A percentile compares a stretch with the other conserved stretches of the same genome.
Conservation (phyloP, 2,329 filamentous ascomycete species). For the Gyromitra esculenta region DNA sequence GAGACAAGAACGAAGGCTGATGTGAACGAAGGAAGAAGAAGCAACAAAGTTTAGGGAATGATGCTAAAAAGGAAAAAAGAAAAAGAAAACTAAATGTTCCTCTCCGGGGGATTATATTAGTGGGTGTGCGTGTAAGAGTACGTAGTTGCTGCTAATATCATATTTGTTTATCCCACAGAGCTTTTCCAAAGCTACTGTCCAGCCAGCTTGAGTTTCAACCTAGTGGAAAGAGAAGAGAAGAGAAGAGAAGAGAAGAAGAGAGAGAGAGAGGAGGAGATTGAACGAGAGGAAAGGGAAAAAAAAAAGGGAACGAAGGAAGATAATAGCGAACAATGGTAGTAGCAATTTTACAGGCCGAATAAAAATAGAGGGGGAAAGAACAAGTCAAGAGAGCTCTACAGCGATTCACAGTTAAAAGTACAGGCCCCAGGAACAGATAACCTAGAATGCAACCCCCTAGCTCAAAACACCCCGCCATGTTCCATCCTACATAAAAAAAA, state of each 20-base stretch:
- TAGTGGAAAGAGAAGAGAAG: constrained; percentile 10
- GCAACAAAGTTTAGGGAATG: neutral
- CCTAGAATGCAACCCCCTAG: neutral
- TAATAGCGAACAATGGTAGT: neutral
- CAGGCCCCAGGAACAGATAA: neutral
- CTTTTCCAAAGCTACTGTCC: constrained; percentile 12
- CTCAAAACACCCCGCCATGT: constrained; percentile 35
- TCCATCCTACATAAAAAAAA: constrained; percentile 17
- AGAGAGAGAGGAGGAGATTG: neutral
- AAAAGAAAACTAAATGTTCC: constrained; percentile 10
- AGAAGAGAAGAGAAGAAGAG: constrained; percentile 6
- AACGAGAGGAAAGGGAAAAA: neutral
- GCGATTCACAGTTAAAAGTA: constrained; percentile 20
- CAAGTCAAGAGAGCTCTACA: constrained; percentile 17
- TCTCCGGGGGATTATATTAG: constrained; percentile 29
- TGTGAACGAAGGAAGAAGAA: neutral
- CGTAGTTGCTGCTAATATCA: constrained; percentile 22
- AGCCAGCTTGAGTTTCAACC: constrained; percentile 17
- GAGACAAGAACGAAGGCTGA: constrained; percentile 1
- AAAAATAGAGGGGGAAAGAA: neutral
- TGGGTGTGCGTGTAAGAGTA: constrained; percentile 8
- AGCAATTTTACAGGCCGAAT: neutral
- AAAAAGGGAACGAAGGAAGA: constrained; percentile 18
- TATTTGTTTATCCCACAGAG: constrained; percentile 36
- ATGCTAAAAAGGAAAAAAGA: neutral